Percentiles rank a stretch among this genome's conserved stretches.
phyloP scores from a whole-genome alignment of 163 green algal species.

The Chlorella variabilis region DNA sequence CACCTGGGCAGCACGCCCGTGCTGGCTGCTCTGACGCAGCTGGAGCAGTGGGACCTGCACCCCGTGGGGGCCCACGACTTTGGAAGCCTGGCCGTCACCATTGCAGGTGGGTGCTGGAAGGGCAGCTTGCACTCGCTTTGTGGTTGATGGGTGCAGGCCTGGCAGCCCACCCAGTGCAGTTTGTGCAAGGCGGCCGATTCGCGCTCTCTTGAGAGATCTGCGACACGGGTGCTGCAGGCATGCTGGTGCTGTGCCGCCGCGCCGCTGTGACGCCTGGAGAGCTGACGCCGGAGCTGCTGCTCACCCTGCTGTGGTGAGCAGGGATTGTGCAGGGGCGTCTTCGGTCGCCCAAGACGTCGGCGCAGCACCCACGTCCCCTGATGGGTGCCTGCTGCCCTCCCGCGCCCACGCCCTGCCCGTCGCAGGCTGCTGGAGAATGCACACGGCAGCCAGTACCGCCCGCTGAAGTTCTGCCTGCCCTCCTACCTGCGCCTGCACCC shows the following conservation, averaged over 20 bases:
- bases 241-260: slow-evolving; percentile 19
- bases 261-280: background rate
- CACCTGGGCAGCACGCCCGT: background rate
- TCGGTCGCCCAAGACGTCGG: too few relatives aligned
- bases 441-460: slow-evolving; percentile 6
- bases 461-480: background rate
- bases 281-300: slow-evolving; percentile 13
- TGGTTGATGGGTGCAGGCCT: too few relatives aligned
- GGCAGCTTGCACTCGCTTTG: too few relatives aligned
- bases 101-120: slow-evolving; percentile 17
- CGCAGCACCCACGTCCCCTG: too few relatives aligned
- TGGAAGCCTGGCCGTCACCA: background rate
- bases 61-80: background rate
- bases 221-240: background rate
- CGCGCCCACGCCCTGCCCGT: background rate
- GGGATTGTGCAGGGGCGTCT: too few relatives aligned
- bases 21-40: background rate
- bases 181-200: too few relatives aligned
- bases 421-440: background rate
- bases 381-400: too few relatives aligned
- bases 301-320: slow-evolving; percentile 39
- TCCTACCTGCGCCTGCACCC: slow-evolving; percentile 21
- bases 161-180: too few relatives aligned
- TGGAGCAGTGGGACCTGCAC: slow-evolving; percentile 5
- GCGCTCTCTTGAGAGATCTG: too few relatives aligned